Percentiles rank a stretch among this genome's conserved stretches.
phyloP scores from a whole-genome alignment of 176 grass and related monocot species.

The Oryza officinalis region DNA sequence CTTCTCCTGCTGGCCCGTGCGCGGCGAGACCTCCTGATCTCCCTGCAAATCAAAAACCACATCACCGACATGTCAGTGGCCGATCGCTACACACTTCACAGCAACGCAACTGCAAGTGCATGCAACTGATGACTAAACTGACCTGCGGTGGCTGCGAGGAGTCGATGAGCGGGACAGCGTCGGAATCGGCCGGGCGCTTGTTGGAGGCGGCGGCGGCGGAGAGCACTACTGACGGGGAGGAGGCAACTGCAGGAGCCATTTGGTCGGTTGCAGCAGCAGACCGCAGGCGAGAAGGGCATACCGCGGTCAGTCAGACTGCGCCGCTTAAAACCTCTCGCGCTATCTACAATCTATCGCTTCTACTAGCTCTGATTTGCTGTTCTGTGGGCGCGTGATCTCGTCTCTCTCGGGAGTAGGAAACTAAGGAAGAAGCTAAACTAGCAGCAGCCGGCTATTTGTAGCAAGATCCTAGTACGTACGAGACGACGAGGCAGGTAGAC shows the following conservation, averaged over 20 bases:
- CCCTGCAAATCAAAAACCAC: background rate
- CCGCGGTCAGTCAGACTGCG: conserved; percentile 16
- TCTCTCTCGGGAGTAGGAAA: background rate
- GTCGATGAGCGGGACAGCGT: conserved; percentile 1
- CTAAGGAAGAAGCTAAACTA: background rate
- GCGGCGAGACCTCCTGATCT: background rate
- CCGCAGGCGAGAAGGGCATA: conserved; percentile 28
- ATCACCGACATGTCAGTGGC: background rate
- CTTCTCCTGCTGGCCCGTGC: background rate
- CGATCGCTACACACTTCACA: background rate
- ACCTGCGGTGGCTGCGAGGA: conserved; percentile 19
- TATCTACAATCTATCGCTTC: no score
- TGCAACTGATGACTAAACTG: background rate
- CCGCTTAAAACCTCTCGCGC: conserved; percentile 8
- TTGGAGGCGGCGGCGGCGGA: background rate
- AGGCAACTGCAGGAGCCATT: conserved; percentile 46
- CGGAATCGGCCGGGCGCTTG: conserved; percentile 34
- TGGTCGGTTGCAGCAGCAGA: background rate
- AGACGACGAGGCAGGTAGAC: background rate
- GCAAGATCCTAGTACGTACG: background rate
- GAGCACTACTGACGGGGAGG: background rate
- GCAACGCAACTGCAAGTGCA: background rate
- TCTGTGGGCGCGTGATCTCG: background rate
- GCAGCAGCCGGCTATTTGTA: conserved; percentile 14
- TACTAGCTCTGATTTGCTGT: background rate